Base-by-base conservation (phyloP, 1,284 basidiomycete genomes). In the Ceratobasidium theobromae region DNA sequence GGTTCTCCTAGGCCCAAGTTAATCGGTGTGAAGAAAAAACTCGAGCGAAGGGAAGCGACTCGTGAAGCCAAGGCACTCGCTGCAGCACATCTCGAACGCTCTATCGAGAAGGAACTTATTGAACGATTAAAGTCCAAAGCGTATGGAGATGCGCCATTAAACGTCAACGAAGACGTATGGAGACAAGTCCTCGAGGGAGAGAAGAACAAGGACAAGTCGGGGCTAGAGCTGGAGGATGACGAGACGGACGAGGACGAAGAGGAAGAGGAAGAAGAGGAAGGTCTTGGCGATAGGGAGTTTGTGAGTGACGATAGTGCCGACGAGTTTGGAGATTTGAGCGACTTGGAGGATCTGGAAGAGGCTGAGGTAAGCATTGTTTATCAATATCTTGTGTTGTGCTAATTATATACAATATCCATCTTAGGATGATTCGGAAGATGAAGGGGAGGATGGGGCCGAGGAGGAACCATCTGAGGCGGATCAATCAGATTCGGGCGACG, bases 91-190 rank as follows among this genome's bases (percentile, higher is more conserved):
- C 86, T 99, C 43, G 97, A 99, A 76, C 91, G 88, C 70, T 90
- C 91, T 11, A 98, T 99, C 73, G 93, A 98, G 76, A 95, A 94
- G 75, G 97, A 99, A 76, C 85, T 99, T 27, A 86, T 99, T 54
- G 93, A 96, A 70, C 89, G 97, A 35, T 83, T 99, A 30, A 96
- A 97, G 79, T 89, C 88, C 54, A 98, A 98, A 76, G 95, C 95
- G 9, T 99, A 99, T 75, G 96, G 97, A 53, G 97, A 99, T 74
- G 91, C 93, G 30, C 97, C 96, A 21, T 82, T 99, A 41, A 99
- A 99, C 77, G 95, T 99, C 70, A 99, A 99, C 77, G 97, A 99
- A 78, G 88, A 85, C 46, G 95, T 99, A 3, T 99, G 97, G 97
- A 86, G 88, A 71, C 86, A 89, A 4, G 88, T 98, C 45, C 79